Percentiles rank a stretch among this genome's conserved stretches.
Conservation (phyloP, 2,329 filamentous ascomycete species). For the Fusarium beomiforme region DNA sequence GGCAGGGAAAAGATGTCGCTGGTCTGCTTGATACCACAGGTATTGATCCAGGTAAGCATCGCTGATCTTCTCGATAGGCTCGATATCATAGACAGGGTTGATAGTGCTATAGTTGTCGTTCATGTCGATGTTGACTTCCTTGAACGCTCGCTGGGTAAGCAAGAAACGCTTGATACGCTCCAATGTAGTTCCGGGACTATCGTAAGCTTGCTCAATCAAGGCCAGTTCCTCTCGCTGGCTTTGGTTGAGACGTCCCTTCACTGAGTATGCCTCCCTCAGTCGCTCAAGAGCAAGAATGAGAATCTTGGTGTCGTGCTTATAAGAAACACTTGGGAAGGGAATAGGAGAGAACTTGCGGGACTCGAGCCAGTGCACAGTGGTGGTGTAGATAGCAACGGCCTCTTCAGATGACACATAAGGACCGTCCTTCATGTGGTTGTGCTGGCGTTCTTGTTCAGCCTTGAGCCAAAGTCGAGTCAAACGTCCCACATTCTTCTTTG, state of each 20-base stretch:
- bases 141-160: conserved; percentile 96
- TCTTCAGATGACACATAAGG: conserved; percentile 99
- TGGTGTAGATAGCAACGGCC: conserved; percentile 98
- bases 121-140: conserved; percentile 99
- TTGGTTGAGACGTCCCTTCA: conserved; percentile 96
- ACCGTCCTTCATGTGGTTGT: conserved; percentile 99
- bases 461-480: conserved; percentile 97
- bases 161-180: conserved; percentile 98
- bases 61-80: conserved; percentile 99
- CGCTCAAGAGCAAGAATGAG: conserved; percentile 94
- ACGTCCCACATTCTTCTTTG: conserved; percentile 98
- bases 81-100: conserved; percentile 98
- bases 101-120: conserved; percentile 99
- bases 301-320: conserved; percentile 99
- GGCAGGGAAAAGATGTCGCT: conserved; percentile 93
- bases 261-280: conserved; percentile 93
- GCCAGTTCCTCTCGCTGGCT: conserved; percentile 97
- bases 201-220: conserved; percentile 97
- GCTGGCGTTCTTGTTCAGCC: conserved; percentile 96
- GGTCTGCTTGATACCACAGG: conserved; percentile 98
- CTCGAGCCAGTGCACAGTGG: conserved; percentile 98
- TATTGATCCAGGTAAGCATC: conserved; percentile 99
- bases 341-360: conserved; percentile 98
- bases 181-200: conserved; percentile 94
- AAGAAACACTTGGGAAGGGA: conserved; percentile 97